A percentile compares a stretch with the other conserved stretches of the same genome.
Evolutionary conservation across 2,329 filamentous ascomycete genomes (phyloP).

Genomic region (Hymenoscyphus linearis): DNA sequence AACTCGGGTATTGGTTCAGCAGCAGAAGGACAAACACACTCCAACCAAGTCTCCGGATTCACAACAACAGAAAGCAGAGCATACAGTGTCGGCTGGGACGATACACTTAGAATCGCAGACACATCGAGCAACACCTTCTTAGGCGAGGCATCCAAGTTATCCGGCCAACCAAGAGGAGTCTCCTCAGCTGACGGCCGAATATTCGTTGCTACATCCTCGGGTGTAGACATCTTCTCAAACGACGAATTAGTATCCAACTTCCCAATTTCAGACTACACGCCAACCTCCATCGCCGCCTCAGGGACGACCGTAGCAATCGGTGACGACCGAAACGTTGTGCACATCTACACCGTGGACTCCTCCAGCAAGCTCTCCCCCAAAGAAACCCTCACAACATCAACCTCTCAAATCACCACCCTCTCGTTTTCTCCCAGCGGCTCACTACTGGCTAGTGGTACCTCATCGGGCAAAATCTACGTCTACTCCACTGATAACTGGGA

Average conservation of each 20-base stretch:
- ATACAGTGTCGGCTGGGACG: constrained; percentile 93
- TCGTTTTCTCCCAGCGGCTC: constrained; percentile 76
- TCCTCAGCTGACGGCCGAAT: constrained; percentile 46
- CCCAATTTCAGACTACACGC: constrained; percentile 55
- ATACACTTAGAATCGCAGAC: constrained; percentile 77
- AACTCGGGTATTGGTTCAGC: constrained; percentile 60
- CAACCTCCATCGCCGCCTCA: constrained; percentile 67
- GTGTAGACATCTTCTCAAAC: constrained; percentile 54
- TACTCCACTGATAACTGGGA: constrained; percentile 64
- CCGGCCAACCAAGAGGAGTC: constrained; percentile 76
- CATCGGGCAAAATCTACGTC: constrained; percentile 80
- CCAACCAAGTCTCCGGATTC: constrained; percentile 80
- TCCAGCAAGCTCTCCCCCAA: constrained; percentile 45
- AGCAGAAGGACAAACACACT: constrained; percentile 76
- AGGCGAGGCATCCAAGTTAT: constrained; percentile 60
- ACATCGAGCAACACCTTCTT: constrained; percentile 69
- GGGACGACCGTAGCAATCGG: constrained; percentile 70
- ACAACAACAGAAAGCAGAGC: constrained; percentile 56
- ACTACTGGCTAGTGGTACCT: constrained; percentile 75
- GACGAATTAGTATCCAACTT: constrained; percentile 55
- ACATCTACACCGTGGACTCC: constrained; percentile 63
- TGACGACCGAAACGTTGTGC: constrained; percentile 66
- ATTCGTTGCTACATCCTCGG: constrained; percentile 47
- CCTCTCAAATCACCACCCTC: constrained; percentile 70
- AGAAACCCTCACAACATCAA: constrained; percentile 56